These are phyloP conservation scores for Pistacia atlantica DNA, from an alignment of 345 rosid species.

Conservation along the genomic window DNA sequence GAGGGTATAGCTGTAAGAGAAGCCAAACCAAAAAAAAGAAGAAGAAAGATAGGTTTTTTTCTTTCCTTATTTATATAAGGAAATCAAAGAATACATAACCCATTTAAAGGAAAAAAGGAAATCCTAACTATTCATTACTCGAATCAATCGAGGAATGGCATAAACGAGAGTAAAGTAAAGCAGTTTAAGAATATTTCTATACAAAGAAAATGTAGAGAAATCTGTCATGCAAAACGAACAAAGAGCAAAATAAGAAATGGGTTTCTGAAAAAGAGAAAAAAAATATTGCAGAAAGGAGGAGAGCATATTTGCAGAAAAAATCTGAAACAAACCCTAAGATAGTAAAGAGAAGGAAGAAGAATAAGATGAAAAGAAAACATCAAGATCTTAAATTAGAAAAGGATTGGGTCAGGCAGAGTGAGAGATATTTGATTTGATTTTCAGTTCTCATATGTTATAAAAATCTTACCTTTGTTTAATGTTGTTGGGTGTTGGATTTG, in stretches of 20 bases:
- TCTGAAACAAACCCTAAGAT: constrained; percentile 16
- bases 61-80: neutral
- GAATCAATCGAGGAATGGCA: neutral
- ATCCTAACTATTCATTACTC: neutral
- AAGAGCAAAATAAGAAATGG: neutral
- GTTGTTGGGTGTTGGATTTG: neutral
- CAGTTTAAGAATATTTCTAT: neutral
- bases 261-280: neutral
- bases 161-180: neutral
- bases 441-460: neutral
- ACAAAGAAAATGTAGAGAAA: neutral
- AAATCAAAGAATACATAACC: neutral
- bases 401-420: neutral
- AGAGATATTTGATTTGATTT: neutral
- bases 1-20: neutral
- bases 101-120: neutral
- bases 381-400: neutral
- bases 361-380: neutral
- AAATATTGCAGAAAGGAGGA: neutral
- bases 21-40: neutral
- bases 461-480: neutral
- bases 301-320: neutral
- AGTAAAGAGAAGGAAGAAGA: neutral
- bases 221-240: neutral
- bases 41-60: too few species aligned